Evolutionary conservation across 257 asterid species (phyloP), one percentile per base, ranked within the genome.

Genomic region (Fraxinus americana): DNA sequence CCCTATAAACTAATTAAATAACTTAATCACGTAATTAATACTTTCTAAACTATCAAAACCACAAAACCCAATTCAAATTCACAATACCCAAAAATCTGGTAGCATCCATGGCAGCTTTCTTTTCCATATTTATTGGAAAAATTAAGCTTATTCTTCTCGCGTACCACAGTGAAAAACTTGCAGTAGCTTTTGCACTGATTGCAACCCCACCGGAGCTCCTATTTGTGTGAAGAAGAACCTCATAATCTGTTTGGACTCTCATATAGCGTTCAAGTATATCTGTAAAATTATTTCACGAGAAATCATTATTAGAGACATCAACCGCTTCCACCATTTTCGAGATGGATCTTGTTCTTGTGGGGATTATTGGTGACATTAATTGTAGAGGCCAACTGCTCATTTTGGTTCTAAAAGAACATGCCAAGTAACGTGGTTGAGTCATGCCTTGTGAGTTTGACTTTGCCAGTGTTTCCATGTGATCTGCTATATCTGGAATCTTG

Each of bases 201-300:
- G 90, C 84, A 11, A 91, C 94, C 19, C 95, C 96, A 11, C 78
- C 76, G 92, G 97, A 68, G 88, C 92, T 67, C 94, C 96, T 2
- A 86, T 92, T 59, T 78, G 94, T 84, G 97, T 91, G 80, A 90
- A 91, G 78, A 92, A 92, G 90, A 92, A 92, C 70, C 91, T 92
- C 21, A 84, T 96, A 0, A 91, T 92, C 54, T 92, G 98, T 80
- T 81, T 90, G 82, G 97, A 92, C 74, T 92, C 97, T 82, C 98
- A 92, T 63, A 86, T 89, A 0, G 91, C 89, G 0, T 92, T 92
- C 72, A 92, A 91, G 86, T 91, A 82, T 83, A 91, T 92, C 13
- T 85, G 96, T 75, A 88, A 83, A 81, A 90, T 92, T 74, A 94
- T 73, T 41, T 87, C 89, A 0, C 83, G 96, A 75, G 96, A 88